Base-by-base conservation (phyloP, 371 early-diverging fungal genomes). In the Encephalitozoon romaleae region DNA sequence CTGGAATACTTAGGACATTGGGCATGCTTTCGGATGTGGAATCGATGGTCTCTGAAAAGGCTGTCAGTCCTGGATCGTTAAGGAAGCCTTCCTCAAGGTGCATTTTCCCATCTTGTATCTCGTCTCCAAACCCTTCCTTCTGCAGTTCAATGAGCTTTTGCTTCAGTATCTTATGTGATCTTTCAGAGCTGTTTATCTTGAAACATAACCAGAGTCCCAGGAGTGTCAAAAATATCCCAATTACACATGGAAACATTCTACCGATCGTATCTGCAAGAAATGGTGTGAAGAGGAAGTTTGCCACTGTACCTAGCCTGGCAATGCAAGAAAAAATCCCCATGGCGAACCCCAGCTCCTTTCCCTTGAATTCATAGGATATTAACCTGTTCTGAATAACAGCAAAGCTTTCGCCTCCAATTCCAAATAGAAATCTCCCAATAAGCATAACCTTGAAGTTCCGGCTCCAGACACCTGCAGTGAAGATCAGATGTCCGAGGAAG, bases 371-470 rank as follows among this genome's bases (percentile, higher is more conserved):
- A 49, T 86, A 85, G 5, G 88, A 85, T 11, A 88, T 87, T 47
- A 89, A 83, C 49, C 86, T 87, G 25, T 88, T 82, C 66, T 88
- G 87, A 2, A 87, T 87, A 9, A 89, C 89, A 73, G 88, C 89
- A 45, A 89, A 86, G 45, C 87, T 86, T 72, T 89, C 90, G 25
- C 89, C 89, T 1, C 90, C 91, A 3, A 90, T 82, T 12, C 90
- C 91, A 81, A 88, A 88, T 4, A 90, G 51, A 28, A 88, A 69
- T 5, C 90, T 85, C 15, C 90, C 91, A 12, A 86, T 47, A 2
- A 88, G 67, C 87, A 90, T 87, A 0, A 84, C 32, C 63, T 74
- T 67, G 70, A 89, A 87, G 54, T 23, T 73, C n/a, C 83, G 78
- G 9, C 47, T 26, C 38, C 72, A 63, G 1, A 89, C 74, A 0